A percentile compares a stretch with the other conserved stretches of the same genome.
Evolutionary conservation across 768 basidiomycete species (phyloP).

Genomic region (Trametes cubensis): DNA sequence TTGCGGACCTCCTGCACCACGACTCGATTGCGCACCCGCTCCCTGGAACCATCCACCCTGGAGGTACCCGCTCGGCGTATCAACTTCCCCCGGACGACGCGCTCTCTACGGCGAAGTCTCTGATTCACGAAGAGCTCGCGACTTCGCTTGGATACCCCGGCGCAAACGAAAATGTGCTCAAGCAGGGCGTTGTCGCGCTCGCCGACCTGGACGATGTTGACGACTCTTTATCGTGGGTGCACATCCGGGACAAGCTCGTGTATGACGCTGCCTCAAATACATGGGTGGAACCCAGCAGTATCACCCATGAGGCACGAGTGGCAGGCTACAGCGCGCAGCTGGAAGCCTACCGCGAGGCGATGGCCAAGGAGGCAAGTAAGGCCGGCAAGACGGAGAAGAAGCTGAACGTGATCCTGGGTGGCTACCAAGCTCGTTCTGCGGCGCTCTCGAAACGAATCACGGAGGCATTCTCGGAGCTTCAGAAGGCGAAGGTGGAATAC

Average conservation of each 20-base stretch:
- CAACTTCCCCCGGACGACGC: slow-evolving; percentile 77
- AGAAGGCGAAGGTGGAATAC: slow-evolving; percentile 66
- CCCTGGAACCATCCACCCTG: slow-evolving; percentile 81
- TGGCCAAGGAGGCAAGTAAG: slow-evolving; percentile 81
- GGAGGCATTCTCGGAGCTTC: slow-evolving; percentile 72
- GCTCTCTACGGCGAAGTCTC: slow-evolving; percentile 66
- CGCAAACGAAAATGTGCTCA: slow-evolving; percentile 77
- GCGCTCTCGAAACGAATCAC: slow-evolving; percentile 64
- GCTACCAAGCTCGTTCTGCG: slow-evolving; percentile 79
- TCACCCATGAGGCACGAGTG: slow-evolving; percentile 62
- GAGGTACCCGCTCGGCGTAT: slow-evolving; percentile 69
- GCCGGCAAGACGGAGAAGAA: slow-evolving; percentile 90
- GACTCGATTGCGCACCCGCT: slow-evolving; percentile 87
- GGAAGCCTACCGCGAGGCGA: slow-evolving; percentile 62
- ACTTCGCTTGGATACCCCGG: slow-evolving; percentile 81
- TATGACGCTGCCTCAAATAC: slow-evolving; percentile 56
- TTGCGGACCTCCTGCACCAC: slow-evolving; percentile 79
- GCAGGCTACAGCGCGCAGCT: slow-evolving; percentile 67
- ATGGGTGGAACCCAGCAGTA: slow-evolving; percentile 68
- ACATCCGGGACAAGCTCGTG: slow-evolving; percentile 59
- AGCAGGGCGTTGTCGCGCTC: slow-evolving; percentile 70
- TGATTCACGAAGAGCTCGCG: slow-evolving; percentile 82
- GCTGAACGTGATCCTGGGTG: slow-evolving; percentile 83
- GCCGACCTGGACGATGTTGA: slow-evolving; percentile 64
- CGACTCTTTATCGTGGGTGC: slow-evolving; percentile 72